A percentile compares a stretch with the other conserved stretches of the same genome.
These are phyloP conservation scores for Cladorrhinum samala DNA, from an alignment of 495 filamentous ascomycete genomes.

Conservation along the genomic window DNA sequence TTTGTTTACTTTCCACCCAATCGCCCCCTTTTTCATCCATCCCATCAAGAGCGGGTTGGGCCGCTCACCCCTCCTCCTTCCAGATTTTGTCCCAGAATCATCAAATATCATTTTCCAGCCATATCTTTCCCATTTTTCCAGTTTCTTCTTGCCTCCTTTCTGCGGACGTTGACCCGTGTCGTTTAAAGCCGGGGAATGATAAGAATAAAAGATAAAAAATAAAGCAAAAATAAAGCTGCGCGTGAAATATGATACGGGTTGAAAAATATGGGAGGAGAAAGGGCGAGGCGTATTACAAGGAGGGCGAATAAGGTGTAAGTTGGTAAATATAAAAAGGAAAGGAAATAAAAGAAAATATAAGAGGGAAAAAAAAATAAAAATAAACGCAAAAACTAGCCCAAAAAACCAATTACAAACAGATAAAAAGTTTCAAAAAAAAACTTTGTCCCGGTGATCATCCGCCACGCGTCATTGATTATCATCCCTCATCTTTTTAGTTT, in stretches of 20 bases:
- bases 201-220: conserved; percentile 6
- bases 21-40: not conserved
- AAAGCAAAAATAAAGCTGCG: not conserved
- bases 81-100: no score
- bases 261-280: conserved; percentile 1
- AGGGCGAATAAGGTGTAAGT: conserved; percentile 5
- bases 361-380: conserved; percentile 3
- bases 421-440: conserved; percentile 3
- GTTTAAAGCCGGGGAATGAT: no score
- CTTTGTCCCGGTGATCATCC: conserved; percentile 1
- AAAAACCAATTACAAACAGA: conserved; percentile 10
- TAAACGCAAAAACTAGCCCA: conserved; percentile 2
- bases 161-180: conserved; percentile 6
- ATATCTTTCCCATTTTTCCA: not conserved
- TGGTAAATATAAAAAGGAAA: conserved; percentile 7
- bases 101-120: not conserved
- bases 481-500: conserved; percentile 27
- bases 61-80: no score
- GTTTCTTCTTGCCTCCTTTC: not conserved
- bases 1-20: no score
- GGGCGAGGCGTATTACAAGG: conserved; percentile 21
- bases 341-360: not conserved
- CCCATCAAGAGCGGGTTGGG: not conserved
- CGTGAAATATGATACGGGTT: conserved; percentile 20
- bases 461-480: not conserved